A percentile compares a stretch with the other conserved stretches of the same genome.
Evolutionary conservation across 441 rosid genomes (phyloP).

Genomic region (Aquilaria agallochum): DNA sequence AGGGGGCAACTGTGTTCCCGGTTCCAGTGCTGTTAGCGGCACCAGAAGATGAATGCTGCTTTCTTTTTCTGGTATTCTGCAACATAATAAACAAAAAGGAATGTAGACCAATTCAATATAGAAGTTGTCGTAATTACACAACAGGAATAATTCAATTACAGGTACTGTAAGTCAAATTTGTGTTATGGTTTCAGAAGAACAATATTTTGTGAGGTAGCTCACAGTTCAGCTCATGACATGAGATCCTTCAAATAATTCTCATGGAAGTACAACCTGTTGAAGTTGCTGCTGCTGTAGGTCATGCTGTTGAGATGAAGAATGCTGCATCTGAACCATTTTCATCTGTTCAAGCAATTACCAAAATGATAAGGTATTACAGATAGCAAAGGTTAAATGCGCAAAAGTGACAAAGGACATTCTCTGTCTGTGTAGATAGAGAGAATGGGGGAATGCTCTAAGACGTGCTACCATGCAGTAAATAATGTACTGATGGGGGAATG

Average conservation of each 20-base stretch:
- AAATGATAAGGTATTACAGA: constrained; percentile 1
- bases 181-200: constrained; percentile 7
- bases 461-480: no score
- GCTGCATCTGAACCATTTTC: constrained; percentile 53
- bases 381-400: no score
- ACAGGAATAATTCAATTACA: not conserved
- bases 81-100: constrained; percentile 12
- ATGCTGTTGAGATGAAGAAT: constrained; percentile 56
- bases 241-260: constrained; percentile 8
- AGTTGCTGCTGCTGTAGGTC: constrained; percentile 31
- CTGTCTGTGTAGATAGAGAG: no score
- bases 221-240: constrained; percentile 8
- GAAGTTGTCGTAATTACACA: not conserved
- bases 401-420: no score
- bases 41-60: constrained; percentile 63
- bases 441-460: no score
- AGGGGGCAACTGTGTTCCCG: constrained; percentile 60
- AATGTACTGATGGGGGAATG: no score
- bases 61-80: constrained; percentile 62
- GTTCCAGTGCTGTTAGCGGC: constrained; percentile 67
- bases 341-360: constrained; percentile 32
- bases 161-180: not conserved
- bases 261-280: constrained; percentile 34
- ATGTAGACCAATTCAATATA: constrained; percentile 9
- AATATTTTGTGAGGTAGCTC: constrained; percentile 12